Conservation (phyloP, 169 alveolate genomes). For the Plasmodium yoelii region DNA sequence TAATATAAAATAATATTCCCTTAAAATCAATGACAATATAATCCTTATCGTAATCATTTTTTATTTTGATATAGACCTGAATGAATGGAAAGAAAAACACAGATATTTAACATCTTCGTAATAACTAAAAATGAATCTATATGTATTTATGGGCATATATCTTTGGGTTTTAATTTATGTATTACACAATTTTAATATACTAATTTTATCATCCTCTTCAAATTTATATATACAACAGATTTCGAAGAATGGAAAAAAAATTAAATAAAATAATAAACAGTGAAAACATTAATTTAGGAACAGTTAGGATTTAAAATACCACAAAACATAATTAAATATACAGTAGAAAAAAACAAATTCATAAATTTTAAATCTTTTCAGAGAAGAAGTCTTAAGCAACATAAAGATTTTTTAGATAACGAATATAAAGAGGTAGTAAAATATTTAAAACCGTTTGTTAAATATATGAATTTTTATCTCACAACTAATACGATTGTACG, state of each 20-base stretch:
- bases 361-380: neutral
- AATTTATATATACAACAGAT: constrained; percentile 7
- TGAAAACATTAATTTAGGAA: constrained; percentile 33
- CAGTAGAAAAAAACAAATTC: neutral
- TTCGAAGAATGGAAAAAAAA: constrained; percentile 60
- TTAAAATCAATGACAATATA: no score
- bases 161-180: neutral
- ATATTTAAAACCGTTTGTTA: neutral
- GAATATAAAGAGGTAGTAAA: constrained; percentile 58
- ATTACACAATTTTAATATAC: neutral
- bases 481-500: neutral
- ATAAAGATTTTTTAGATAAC: constrained; percentile 59
- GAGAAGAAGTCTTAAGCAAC: constrained; percentile 71
- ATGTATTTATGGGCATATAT: neutral
- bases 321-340: constrained; percentile 6
- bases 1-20: neutral
- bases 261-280: constrained; percentile 38
- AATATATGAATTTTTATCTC: neutral
- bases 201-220: neutral
- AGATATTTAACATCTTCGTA: constrained; percentile 64
- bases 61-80: constrained; percentile 16
- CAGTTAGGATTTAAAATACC: constrained; percentile 20
- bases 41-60: no score
- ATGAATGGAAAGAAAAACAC: constrained; percentile 55
- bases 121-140: neutral